phyloP scores from a whole-genome alignment of 352 stramenopile genomes.

The Pythium rishiriense region DNA sequence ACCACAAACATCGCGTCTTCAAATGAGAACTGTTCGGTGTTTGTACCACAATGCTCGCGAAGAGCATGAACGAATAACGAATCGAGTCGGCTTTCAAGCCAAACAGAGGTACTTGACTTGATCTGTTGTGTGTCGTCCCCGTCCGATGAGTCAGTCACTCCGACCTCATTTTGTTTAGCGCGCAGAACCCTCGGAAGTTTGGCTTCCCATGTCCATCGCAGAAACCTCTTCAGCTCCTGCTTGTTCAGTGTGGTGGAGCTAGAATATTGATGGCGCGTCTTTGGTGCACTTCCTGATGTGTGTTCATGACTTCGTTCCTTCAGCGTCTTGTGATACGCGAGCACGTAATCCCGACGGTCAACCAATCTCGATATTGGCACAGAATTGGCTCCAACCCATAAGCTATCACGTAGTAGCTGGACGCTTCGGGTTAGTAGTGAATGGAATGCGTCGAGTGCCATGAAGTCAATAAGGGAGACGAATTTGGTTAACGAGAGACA shows the following conservation, averaged over 20 bases:
- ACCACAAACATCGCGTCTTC: constrained; percentile 24
- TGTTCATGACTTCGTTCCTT: neutral
- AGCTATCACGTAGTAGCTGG: constrained; percentile 37
- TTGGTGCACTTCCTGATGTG: neutral
- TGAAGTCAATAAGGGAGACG: constrained; percentile 51
- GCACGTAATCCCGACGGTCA: constrained; percentile 33
- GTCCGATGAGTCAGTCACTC: neutral
- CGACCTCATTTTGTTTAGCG: neutral
- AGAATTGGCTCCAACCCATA: constrained; percentile 50
- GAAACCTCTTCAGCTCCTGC: constrained; percentile 50
- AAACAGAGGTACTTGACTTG: constrained; percentile 21
- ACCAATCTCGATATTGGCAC: constrained; percentile 32
- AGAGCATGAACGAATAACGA: constrained; percentile 21
- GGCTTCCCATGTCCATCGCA: constrained; percentile 39
- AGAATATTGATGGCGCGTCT: neutral
- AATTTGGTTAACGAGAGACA: constrained; percentile 63
- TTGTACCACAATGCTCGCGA: constrained; percentile 6
- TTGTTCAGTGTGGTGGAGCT: constrained; percentile 24
- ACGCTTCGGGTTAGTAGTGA: constrained; percentile 42
- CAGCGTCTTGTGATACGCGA: constrained; percentile 34
- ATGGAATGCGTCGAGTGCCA: constrained; percentile 49
- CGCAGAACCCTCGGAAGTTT: constrained; percentile 29
- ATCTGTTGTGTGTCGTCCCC: neutral
- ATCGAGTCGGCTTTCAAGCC: constrained; percentile 29
- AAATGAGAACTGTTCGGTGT: constrained; percentile 10